These are phyloP conservation scores for Podila minutissima DNA, from an alignment of 192 early-diverging fungal genomes.

Conservation along the genomic window DNA sequence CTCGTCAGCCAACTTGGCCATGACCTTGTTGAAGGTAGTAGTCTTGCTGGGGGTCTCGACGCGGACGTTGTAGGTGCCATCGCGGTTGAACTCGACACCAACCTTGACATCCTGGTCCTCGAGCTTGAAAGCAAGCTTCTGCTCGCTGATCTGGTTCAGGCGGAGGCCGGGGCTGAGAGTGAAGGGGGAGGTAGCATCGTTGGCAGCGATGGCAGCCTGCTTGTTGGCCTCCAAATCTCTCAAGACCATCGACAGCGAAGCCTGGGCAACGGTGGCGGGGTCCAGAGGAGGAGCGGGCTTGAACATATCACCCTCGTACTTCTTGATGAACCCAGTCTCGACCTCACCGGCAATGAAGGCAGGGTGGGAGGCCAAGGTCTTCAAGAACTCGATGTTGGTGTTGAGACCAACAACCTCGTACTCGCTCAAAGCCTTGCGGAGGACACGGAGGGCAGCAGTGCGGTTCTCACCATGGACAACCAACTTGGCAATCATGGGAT, in stretches of 20 bases:
- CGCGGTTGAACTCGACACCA: constrained; percentile 38
- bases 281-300: constrained; percentile 35
- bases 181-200: constrained; percentile 60
- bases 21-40: constrained; percentile 49
- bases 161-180: constrained; percentile 49
- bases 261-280: constrained; percentile 70
- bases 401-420: constrained; percentile 91
- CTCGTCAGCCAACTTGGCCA: constrained; percentile 54
- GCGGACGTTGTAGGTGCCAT: constrained; percentile 53
- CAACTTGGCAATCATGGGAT: constrained; percentile 96
- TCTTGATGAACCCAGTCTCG: constrained; percentile 93
- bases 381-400: constrained; percentile 95
- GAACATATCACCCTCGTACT: constrained; percentile 56
- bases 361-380: constrained; percentile 78
- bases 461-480: constrained; percentile 87
- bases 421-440: constrained; percentile 83
- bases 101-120: constrained; percentile 53
- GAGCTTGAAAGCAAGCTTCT: constrained; percentile 40
- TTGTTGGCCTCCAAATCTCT: constrained; percentile 44
- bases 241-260: constrained; percentile 59
- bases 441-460: constrained; percentile 80
- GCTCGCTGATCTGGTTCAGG: constrained; percentile 56
- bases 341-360: constrained; percentile 89
- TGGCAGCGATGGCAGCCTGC: constrained; percentile 25
- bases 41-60: constrained; percentile 40